These are phyloP conservation scores for button mushroom (Agaricus bisporus) DNA, from an alignment of 768 basidiomycete genomes.

Conservation along the genomic window DNA sequence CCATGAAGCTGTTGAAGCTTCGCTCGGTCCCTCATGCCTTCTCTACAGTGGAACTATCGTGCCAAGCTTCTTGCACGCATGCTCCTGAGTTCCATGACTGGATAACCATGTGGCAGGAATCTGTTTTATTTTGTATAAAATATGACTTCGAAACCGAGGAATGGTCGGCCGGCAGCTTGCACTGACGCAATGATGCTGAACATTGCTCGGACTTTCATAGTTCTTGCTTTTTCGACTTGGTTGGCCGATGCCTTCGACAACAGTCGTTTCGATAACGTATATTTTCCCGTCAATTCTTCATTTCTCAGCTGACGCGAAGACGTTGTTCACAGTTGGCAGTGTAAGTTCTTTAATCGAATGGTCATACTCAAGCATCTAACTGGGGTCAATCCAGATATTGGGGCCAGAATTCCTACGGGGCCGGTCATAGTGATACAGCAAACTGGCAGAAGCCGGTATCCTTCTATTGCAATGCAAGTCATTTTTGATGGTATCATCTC, in stretches of 20 bases:
- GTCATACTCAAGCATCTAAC: background rate
- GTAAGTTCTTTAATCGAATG: constrained; percentile 25
- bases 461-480: constrained; percentile 55
- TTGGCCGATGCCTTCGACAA: constrained; percentile 42
- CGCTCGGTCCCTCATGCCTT: background rate
- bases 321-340: constrained; percentile 40
- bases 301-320: background rate
- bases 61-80: constrained; percentile 3
- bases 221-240: background rate
- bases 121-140: background rate
- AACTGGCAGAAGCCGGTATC: constrained; percentile 57
- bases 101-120: background rate
- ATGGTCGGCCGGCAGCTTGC: background rate
- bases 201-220: background rate
- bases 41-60: background rate
- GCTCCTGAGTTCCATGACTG: background rate
- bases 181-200: background rate
- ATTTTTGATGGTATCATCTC: background rate
- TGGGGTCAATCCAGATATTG: constrained; percentile 42
- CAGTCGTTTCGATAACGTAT: constrained; percentile 57
- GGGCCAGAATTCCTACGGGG: constrained; percentile 75
- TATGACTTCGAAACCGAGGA: background rate
- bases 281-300: constrained; percentile 16
- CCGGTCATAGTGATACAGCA: constrained; percentile 40
- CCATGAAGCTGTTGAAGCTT: background rate